Percentiles rank a stretch among this genome's conserved stretches.
phyloP scores from a whole-genome alignment of 2,329 filamentous ascomycete species.

The Chrysoporthe austroafricana region DNA sequence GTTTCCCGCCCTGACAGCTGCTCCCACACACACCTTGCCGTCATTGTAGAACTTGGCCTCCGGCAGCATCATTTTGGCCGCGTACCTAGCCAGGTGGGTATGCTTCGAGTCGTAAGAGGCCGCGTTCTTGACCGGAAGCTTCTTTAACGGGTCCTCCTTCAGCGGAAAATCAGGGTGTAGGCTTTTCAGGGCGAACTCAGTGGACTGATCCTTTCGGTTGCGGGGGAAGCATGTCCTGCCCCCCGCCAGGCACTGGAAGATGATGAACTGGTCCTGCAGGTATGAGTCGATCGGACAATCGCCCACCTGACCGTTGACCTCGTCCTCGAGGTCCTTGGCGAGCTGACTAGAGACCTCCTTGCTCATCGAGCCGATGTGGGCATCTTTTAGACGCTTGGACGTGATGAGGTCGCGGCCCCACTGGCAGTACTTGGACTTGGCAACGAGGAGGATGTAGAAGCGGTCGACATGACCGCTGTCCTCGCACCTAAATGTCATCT shows the following conservation, averaged over 20 bases:
- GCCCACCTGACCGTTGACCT: slow-evolving; percentile 40
- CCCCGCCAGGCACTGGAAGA: slow-evolving; percentile 63
- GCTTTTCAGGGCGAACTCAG: slow-evolving; percentile 4
- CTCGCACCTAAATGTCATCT: slow-evolving; percentile 51
- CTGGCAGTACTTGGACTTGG: slow-evolving; percentile 49
- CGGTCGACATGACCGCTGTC: slow-evolving; percentile 55
- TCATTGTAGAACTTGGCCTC: slow-evolving; percentile 12
- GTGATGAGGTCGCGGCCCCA: slow-evolving; percentile 54
- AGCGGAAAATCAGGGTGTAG: not conserved
- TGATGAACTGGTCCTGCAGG: slow-evolving; percentile 64
- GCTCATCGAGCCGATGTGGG: slow-evolving; percentile 35
- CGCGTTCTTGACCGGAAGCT: not conserved
- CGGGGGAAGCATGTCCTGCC: slow-evolving; percentile 53
- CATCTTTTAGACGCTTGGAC: slow-evolving; percentile 26
- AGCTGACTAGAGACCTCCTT: slow-evolving; percentile 49
- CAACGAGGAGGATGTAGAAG: slow-evolving; percentile 62
- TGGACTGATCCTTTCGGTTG: slow-evolving; percentile 3
- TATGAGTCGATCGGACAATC: slow-evolving; percentile 58
- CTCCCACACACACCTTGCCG: slow-evolving; percentile 21
- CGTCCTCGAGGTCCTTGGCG: slow-evolving; percentile 49
- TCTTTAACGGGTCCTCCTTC: not conserved
- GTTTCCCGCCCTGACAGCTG: slow-evolving; percentile 5
- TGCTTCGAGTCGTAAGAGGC: slow-evolving; percentile 17
- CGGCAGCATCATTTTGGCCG: slow-evolving; percentile 15
- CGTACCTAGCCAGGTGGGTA: slow-evolving; percentile 17